Evolutionary conservation across 768 basidiomycete species (phyloP).

Genomic region (Auricularia cornea): DNA sequence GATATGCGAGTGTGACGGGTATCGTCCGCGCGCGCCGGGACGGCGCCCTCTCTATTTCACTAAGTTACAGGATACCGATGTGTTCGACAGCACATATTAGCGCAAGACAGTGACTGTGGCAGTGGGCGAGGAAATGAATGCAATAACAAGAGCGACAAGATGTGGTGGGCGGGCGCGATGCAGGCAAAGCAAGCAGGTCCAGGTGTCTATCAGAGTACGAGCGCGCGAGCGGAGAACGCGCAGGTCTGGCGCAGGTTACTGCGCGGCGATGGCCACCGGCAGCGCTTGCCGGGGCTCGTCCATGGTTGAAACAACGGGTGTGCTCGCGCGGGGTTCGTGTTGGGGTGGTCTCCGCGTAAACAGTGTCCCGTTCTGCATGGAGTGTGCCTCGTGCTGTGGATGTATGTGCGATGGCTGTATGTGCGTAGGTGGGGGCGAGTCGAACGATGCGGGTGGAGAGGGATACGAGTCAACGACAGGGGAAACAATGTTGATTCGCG

Average conservation of each 20-base stretch:
- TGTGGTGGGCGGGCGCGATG: neutral
- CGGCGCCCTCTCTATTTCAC: neutral
- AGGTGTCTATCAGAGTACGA: neutral
- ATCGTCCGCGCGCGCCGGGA: neutral
- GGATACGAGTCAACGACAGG: constrained; percentile 27
- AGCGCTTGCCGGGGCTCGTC: neutral
- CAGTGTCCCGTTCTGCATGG: neutral
- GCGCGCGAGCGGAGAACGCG: too few relatives aligned
- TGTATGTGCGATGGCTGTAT: neutral
- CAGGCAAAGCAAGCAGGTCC: neutral
- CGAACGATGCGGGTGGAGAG: constrained; percentile 32
- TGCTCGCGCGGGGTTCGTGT: neutral
- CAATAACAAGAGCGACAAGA: neutral
- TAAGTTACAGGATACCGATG: neutral
- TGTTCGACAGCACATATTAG: neutral
- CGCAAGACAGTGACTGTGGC: too few relatives aligned
- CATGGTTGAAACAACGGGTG: neutral
- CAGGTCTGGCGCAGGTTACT: neutral
- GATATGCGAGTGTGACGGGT: neutral
- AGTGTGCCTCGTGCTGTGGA: too few relatives aligned
- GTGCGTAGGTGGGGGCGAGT: constrained; percentile 26
- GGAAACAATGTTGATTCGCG: constrained; percentile 7
- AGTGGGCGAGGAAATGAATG: neutral
- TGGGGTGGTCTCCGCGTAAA: neutral
- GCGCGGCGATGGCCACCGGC: neutral